phyloP scores from a whole-genome alignment of 768 basidiomycete genomes.

The Termitomyces sp. region DNA sequence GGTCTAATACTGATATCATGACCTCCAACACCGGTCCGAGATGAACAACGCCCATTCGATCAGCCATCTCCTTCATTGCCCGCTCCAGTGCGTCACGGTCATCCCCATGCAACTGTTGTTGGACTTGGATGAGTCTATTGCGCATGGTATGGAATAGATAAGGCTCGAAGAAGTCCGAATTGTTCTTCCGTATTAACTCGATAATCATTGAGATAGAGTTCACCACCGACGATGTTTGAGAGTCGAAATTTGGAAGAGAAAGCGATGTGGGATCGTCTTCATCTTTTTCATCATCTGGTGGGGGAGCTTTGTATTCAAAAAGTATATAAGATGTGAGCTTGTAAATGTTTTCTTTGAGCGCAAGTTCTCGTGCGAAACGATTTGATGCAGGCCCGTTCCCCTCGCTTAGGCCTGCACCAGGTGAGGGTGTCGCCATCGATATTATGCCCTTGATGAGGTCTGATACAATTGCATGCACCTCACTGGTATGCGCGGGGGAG shows the following conservation, averaged over 20 bases:
- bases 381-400: slow-evolving; percentile 76
- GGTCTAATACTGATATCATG: slow-evolving; percentile 60
- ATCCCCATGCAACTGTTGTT: slow-evolving; percentile 65
- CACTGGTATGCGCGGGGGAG: slow-evolving; percentile 66
- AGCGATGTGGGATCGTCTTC: slow-evolving; percentile 13
- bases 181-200: slow-evolving; percentile 94
- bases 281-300: slow-evolving; percentile 15
- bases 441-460: slow-evolving; percentile 95
- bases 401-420: slow-evolving; percentile 66
- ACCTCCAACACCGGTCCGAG: slow-evolving; percentile 75
- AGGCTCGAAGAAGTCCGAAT: slow-evolving; percentile 97
- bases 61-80: slow-evolving; percentile 76
- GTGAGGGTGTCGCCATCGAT: slow-evolving; percentile 86
- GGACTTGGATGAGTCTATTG: slow-evolving; percentile 83
- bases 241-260: slow-evolving; percentile 36
- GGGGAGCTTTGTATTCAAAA: slow-evolving; percentile 42
- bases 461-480: slow-evolving; percentile 80
- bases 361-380: slow-evolving; percentile 84
- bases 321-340: slow-evolving; percentile 76
- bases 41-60: slow-evolving; percentile 87
- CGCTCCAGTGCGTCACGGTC: slow-evolving; percentile 61
- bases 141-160: slow-evolving; percentile 93
- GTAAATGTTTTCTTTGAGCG: slow-evolving; percentile 60
- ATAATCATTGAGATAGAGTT: slow-evolving; percentile 86
- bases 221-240: slow-evolving; percentile 72